Base-by-base conservation (phyloP, 768 basidiomycete genomes). In the Amanita phalloides region DNA sequence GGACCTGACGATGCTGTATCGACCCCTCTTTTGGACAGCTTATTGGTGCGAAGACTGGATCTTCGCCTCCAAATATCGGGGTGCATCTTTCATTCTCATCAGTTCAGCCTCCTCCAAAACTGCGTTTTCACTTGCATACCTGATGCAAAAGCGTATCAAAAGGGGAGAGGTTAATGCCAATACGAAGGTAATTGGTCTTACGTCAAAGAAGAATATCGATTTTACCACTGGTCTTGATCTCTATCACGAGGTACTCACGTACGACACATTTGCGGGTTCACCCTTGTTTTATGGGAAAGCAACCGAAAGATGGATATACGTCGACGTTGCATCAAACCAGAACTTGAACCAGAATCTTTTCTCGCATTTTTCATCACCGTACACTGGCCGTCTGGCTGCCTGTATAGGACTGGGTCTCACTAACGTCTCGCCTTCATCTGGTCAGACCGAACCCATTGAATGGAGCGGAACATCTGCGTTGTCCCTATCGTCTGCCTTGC, bases 21-120 rank as follows among this genome's bases (percentile, higher is more conserved):
- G 82, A 0, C 82, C 84, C 0, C 68, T 86, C 13, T 86, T 84
- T 62, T 86, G 84, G 84, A 85, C 84, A 0, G 74, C 84, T 1
- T 86, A 76, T 56, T 86, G 84, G 84, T 82, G 74, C 55, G 81
- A 86, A 61, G 84, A 86, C 59, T 86, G 81, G 81, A 60, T 86
- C 5, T 65, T 73, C 51, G 65, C 71, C 4, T 69, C 74, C 2
- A 57, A 61, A 21, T 85, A 84, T 60, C 70, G 74, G 7, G 73
- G 68, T 5, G 72, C 72, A 3, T 67, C 67, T 2, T 59, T 61
- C 26, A 66, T 86, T 53, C 67, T 86, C 44, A 74, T 86, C 36
- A 83, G 84, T 1, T 83, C 82, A 38, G 84, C 84, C 0, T 86
- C 84, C 2, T 75, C 84, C 25, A 86, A 86, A 58, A 86, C 83